Base-by-base conservation (phyloP, 768 basidiomycete genomes). In the Lactarius hengduanensis region DNA sequence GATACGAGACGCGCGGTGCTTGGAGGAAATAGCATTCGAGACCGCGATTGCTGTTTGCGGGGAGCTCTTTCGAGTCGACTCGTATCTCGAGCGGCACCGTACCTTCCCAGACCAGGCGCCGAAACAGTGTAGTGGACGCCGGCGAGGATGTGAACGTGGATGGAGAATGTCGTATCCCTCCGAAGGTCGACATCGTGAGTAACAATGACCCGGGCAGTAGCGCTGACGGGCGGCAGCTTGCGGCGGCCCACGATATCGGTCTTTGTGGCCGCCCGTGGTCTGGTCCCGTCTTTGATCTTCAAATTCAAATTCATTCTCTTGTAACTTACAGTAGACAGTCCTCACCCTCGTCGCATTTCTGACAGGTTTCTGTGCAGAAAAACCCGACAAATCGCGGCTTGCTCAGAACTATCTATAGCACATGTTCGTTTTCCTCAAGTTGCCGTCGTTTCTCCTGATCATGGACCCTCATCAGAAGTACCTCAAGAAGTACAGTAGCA, bases 1-100 rank as follows among this genome's bases (percentile, higher is more conserved):
- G 86, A 78, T 98, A 99, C 77, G 88, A 89, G 73, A 98, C 90
- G 62, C 97, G 84, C 41, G 96, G 91, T 7, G 92, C 96, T 76
- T 93, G 91, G 61, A 93, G 80, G 77, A 88, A 97, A 78, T 95
- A 96, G 74, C 88, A 90, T 77, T 96, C 94, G 43, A 94, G 83
- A 26, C 89, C 90, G 62, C 92, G 87, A 80, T 96, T 92, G 65
- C 90, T 91, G 76, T 91, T 92, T 54, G 93, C 90, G 38, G 94
- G 93, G 10, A 95, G 86, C 74, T 94, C 93, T 73, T 92, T 91
- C 50, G 91, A 84, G 76, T 93, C 92, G 69, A 96, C 87, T 67
- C 90, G 88, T 73, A 97, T 86, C 80, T 94, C 91, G 57, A 98
- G 80, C 20, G 94, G 92, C 20, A 97, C 88, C 0, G 91, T 90